A percentile compares a stretch with the other conserved stretches of the same genome.
Evolutionary conservation across 1,139 yeast species (phyloP).

Genomic region (Taphrina populina): DNA sequence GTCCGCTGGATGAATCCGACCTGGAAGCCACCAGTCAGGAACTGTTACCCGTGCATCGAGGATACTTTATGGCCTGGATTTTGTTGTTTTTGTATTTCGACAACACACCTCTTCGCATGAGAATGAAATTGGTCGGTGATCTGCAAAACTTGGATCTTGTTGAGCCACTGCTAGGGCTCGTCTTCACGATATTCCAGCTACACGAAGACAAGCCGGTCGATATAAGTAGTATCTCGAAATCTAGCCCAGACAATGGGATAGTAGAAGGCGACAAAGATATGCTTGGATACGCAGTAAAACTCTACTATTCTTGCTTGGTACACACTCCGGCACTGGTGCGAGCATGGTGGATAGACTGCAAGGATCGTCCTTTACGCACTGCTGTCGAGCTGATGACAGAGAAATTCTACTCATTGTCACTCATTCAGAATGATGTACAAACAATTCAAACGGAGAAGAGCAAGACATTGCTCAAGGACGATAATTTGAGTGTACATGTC

Average conservation of each 20-base stretch:
- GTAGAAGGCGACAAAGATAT: slow-evolving; percentile 46
- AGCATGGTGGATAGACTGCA: slow-evolving; percentile 65
- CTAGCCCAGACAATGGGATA: slow-evolving; percentile 38
- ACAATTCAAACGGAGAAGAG: slow-evolving; percentile 50
- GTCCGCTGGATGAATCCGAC: slow-evolving; percentile 37
- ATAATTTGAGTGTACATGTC: slow-evolving; percentile 62
- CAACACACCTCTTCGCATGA: slow-evolving; percentile 52
- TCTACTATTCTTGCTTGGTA: slow-evolving; percentile 58
- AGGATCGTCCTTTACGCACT: slow-evolving; percentile 58
- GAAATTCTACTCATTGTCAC: slow-evolving; percentile 60
- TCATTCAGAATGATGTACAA: slow-evolving; percentile 60
- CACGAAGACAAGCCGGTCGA: slow-evolving; percentile 37
- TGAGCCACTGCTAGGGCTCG: slow-evolving; percentile 44
- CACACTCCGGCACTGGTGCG: slow-evolving; percentile 68
- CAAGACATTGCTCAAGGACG: slow-evolving; percentile 45
- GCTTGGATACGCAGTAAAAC: slow-evolving; percentile 48
- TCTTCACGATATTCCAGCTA: slow-evolving; percentile 39
- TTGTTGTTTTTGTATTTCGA: slow-evolving; percentile 63
- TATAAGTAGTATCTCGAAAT: slow-evolving; percentile 33
- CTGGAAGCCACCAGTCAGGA: slow-evolving; percentile 23
- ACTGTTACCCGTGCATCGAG: slow-evolving; percentile 35
- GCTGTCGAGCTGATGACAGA: slow-evolving; percentile 64
- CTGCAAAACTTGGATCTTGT: slow-evolving; percentile 54
- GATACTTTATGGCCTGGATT: slow-evolving; percentile 70
- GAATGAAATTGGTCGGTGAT: slow-evolving; percentile 55